These are phyloP conservation scores for Termitomyces sp. DNA, from an alignment of 768 basidiomycete species.

Conservation along the genomic window DNA sequence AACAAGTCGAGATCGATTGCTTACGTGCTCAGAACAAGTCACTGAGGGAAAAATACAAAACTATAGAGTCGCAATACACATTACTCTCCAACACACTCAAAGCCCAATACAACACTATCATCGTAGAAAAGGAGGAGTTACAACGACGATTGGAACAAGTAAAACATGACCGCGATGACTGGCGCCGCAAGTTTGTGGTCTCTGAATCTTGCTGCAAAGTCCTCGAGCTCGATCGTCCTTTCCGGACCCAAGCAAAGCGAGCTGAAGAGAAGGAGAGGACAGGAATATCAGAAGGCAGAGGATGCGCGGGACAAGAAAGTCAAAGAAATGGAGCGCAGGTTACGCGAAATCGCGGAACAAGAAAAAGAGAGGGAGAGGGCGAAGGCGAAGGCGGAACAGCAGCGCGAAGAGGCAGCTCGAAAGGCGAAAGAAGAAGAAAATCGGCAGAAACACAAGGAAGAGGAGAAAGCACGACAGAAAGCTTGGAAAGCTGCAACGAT, in stretches of 20 bases:
- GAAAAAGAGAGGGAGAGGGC: slow-evolving; percentile 2
- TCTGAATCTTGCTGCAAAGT: slow-evolving; percentile 13
- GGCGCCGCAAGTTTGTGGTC: slow-evolving; percentile 5
- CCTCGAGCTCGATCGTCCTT: slow-evolving; percentile 10
- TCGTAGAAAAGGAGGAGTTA: background rate
- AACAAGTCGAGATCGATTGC: background rate
- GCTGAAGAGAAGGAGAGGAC: slow-evolving; percentile 2
- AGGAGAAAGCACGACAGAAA: background rate
- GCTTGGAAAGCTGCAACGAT: slow-evolving; percentile 9
- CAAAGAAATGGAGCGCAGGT: slow-evolving; percentile 5
- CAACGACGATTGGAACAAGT: background rate
- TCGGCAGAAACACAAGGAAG: background rate
- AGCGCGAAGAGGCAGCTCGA: background rate
- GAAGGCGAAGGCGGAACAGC: background rate
- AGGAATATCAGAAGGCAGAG: slow-evolving; percentile 1
- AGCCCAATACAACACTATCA: background rate
- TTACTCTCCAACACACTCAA: background rate
- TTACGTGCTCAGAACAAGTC: background rate
- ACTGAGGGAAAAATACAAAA: background rate
- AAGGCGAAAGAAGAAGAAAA: slow-evolving; percentile 3
- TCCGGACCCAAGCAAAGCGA: slow-evolving; percentile 5
- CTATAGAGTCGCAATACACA: background rate
- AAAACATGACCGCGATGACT: background rate
- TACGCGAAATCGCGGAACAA: slow-evolving; percentile 2
- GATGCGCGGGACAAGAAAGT: slow-evolving; percentile 3